phyloP scores from a whole-genome alignment of 805 yeast genomes.

The Komagataella kurtzmanii region DNA sequence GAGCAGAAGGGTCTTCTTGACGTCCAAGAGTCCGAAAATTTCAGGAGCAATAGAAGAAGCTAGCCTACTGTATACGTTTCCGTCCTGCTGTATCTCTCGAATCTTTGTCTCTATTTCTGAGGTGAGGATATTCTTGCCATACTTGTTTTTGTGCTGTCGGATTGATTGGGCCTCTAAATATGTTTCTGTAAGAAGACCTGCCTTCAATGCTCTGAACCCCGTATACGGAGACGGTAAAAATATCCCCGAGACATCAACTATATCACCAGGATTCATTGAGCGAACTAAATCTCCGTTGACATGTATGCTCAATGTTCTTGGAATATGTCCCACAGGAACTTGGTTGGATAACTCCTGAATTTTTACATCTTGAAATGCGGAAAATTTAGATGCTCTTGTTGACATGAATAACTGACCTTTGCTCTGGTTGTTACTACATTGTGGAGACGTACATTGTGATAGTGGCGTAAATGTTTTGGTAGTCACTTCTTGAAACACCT shows the following conservation, averaged over 20 bases:
- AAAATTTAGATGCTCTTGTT: constrained; percentile 91
- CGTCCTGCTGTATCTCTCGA: constrained; percentile 37
- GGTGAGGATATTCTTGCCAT: constrained; percentile 49
- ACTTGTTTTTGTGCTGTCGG: constrained; percentile 80
- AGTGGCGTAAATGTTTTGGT: constrained; percentile 80
- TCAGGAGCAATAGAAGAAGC: constrained; percentile 95
- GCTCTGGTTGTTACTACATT: constrained; percentile 65
- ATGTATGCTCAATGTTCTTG: constrained; percentile 74
- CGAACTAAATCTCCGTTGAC: constrained; percentile 90
- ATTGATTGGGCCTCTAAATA: constrained; percentile 81
- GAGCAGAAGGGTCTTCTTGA: constrained; percentile 78
- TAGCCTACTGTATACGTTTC: constrained; percentile 65
- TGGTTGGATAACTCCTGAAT: constrained; percentile 91
- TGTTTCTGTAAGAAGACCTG: constrained; percentile 91
- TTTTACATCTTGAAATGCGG: constrained; percentile 90
- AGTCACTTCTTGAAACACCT: constrained; percentile 89
- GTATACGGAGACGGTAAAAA: constrained; percentile 92
- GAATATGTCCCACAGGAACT: constrained; percentile 97
- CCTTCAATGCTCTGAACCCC: constrained; percentile 83
- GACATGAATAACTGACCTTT: constrained; percentile 86
- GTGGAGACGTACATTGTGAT: constrained; percentile 69
- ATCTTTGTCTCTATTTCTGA: constrained; percentile 44
- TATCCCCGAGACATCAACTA: constrained; percentile 86
- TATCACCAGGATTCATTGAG: constrained; percentile 83
- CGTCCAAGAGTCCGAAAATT: constrained; percentile 87